phyloP scores from a whole-genome alignment of 192 early-diverging fungal species.

The Coemansia pectinata region DNA sequence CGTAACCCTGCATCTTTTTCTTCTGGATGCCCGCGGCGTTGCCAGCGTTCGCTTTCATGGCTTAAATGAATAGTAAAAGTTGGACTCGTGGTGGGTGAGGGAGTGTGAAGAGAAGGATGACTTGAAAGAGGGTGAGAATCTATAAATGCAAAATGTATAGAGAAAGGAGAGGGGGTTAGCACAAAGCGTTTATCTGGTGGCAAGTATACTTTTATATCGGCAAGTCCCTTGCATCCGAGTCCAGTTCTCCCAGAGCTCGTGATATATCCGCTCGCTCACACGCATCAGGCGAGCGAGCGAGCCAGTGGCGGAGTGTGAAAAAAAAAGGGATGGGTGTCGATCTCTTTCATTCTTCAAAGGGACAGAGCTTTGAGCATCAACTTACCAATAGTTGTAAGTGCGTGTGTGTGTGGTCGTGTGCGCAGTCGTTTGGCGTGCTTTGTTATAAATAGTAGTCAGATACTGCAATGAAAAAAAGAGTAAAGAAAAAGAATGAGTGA shows the following conservation, averaged over 20 bases:
- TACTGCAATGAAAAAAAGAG: neutral
- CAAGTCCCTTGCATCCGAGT: neutral
- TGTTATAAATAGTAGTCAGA: neutral
- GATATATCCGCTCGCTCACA: neutral
- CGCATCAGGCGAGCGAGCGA: neutral
- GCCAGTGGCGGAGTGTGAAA: neutral
- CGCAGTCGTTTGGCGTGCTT: neutral
- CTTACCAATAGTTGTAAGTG: neutral
- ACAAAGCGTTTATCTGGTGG: neutral
- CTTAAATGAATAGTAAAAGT: neutral
- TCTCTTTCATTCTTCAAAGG: neutral
- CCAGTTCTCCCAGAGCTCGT: neutral
- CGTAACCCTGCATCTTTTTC: constrained; percentile 76
- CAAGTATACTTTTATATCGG: neutral
- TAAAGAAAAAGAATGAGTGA: neutral
- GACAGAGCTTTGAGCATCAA: neutral
- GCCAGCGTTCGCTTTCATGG: constrained; percentile 53
- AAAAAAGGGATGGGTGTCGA: neutral
- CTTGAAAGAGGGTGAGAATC: neutral
- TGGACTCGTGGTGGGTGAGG: constrained; percentile 5
- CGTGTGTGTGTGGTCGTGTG: constrained; percentile 1
- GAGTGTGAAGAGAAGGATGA: neutral
- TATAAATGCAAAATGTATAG: neutral
- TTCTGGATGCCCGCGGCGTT: constrained; percentile 46
- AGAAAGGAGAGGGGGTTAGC: neutral